A percentile compares a stretch with the other conserved stretches of the same genome.
Evolutionary conservation across 352 stramenopile genomes (phyloP).

Genomic region (Hyaloperonospora arabidopsidis): DNA sequence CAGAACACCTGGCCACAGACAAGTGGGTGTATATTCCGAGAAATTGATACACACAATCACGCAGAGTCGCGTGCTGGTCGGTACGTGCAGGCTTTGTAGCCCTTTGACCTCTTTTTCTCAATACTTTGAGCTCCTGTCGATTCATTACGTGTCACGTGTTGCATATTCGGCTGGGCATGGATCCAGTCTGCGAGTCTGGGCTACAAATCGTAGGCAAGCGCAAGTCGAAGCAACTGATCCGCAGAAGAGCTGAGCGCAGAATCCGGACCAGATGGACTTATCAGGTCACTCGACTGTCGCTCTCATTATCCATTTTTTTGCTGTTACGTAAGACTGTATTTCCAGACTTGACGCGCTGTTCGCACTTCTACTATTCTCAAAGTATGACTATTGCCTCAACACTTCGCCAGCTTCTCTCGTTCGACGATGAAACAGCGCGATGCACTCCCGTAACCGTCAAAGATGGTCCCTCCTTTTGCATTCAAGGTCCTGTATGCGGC

Average conservation of each 20-base stretch:
- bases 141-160: too few species aligned
- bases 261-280: not conserved
- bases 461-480: conserved; percentile 42
- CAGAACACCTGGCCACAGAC: too few species aligned
- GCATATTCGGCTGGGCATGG: not conserved
- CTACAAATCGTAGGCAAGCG: not conserved
- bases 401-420: conserved; percentile 11
- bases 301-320: not conserved
- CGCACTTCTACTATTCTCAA: not conserved
- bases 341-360: too few species aligned
- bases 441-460: conserved; percentile 34
- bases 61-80: too few species aligned
- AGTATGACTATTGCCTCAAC: not conserved
- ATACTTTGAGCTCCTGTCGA: too few species aligned
- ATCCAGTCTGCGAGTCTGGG: not conserved
- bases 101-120: too few species aligned
- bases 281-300: not conserved
- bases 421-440: conserved; percentile 1
- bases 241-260: not conserved
- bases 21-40: too few species aligned
- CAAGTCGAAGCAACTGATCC: not conserved
- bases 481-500: conserved; percentile 34
- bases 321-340: not conserved
- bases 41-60: too few species aligned
- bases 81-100: too few species aligned